A percentile compares a stretch with the other conserved stretches of the same genome.
Evolutionary conservation across 768 basidiomycete species (phyloP).

Genomic region (Tylopilus rubrobrunneus): DNA sequence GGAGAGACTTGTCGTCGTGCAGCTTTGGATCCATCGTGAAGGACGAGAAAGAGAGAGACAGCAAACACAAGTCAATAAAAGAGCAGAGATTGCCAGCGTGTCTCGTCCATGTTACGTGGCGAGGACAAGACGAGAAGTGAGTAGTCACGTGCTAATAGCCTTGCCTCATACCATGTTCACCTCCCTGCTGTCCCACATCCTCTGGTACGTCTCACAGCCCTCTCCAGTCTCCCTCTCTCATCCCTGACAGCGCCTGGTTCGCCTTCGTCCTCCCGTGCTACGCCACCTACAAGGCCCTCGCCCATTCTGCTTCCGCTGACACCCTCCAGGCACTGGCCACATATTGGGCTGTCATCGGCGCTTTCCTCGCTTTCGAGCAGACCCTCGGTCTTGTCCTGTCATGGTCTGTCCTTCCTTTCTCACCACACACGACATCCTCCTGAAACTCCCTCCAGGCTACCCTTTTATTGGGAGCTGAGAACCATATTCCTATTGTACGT

Average conservation of each 20-base stretch:
- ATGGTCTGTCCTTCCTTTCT: slow-evolving; percentile 43
- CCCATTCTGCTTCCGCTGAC: slow-evolving; percentile 47
- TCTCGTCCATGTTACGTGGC: slow-evolving; percentile 4
- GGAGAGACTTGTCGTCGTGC: slow-evolving; percentile 26
- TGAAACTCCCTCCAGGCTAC: slow-evolving; percentile 47
- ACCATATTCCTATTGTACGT: slow-evolving; percentile 67
- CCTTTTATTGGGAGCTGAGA: slow-evolving; percentile 74
- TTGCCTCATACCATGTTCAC: neutral
- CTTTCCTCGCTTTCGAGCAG: slow-evolving; percentile 60
- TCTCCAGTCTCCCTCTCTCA: neutral
- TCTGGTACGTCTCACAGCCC: slow-evolving; percentile 36
- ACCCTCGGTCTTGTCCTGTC: slow-evolving; percentile 59
- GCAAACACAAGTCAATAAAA: slow-evolving; percentile 22
- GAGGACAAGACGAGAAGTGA: no score
- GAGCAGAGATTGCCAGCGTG: neutral
- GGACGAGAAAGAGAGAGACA: slow-evolving; percentile 1
- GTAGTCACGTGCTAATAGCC: no score
- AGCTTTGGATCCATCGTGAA: slow-evolving; percentile 36
- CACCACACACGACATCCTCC: neutral
- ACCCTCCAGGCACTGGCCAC: slow-evolving; percentile 54
- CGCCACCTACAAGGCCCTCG: slow-evolving; percentile 63
- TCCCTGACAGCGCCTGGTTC: slow-evolving; percentile 60
- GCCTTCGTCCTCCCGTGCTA: slow-evolving; percentile 63
- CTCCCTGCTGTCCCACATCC: slow-evolving; percentile 38
- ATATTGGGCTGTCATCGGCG: slow-evolving; percentile 64